Base-by-base conservation (phyloP, 2,329 filamentous ascomycete species). In the Paramyrothecium sp. region DNA sequence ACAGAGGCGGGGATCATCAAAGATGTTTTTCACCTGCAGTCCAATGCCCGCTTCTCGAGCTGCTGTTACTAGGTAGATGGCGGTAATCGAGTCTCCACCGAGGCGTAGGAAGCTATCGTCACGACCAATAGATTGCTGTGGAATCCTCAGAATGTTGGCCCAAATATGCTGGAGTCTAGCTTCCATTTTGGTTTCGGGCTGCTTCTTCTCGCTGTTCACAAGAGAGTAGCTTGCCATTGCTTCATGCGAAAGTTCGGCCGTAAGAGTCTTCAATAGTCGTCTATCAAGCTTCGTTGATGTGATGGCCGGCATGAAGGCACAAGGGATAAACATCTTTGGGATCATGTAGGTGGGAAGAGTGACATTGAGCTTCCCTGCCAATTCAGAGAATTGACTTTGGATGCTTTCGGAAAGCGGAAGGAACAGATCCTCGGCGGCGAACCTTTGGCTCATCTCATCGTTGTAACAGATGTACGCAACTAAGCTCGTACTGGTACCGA, bases 61-160 rank as follows among this genome's bases (percentile, higher is more conserved):
- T 33, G 69, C 67, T 3, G 76, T 69, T 1, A 78, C 75, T 2
- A 80, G 65, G 54, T 71, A 73, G 76, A 81, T 80, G 2, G 78
- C 77, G 11, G 70, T 69, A 11, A 81, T 69, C 0, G 78, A 81
- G 65, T 81, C 78, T 4, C 78, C 77, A 2, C 77, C 77, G 2
- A 78, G 67, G 0, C 66, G 68, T 60, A 79, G 73, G 67, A 79
- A 79, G 64, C 70, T 72, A 60, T 75, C 72, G 2, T 69, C 60
- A 1, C 67, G 62, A 1, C 67, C 62, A 26, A 75, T 60, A 7
- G 70, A 65, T 16, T 54, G 20, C 10, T 63, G 54, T 11, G 70
- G 67, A 2, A 64, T 56, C 13, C 68, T 69, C 2, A 76, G 66
- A 3, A 75, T 56, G 34, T 67, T 63, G 41, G 58, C 53, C 74